Percentiles rank a stretch among this genome's conserved stretches.
Evolutionary conservation across 2,329 filamentous ascomycete species (phyloP).

Genomic region (Colletotrichum simmondsii): DNA sequence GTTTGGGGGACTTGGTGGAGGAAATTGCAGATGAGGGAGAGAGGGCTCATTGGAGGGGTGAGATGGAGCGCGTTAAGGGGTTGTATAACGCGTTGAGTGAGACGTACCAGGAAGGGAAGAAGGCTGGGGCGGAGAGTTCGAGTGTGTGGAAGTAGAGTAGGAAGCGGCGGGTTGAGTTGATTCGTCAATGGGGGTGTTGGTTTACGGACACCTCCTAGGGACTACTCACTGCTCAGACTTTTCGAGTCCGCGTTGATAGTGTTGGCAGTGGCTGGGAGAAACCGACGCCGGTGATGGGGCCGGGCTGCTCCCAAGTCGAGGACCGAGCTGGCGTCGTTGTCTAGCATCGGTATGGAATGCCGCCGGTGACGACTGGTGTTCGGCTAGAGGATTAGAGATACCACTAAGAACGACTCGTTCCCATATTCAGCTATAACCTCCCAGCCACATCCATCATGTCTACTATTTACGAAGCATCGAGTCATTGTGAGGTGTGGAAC

Average conservation of each 20-base stretch:
- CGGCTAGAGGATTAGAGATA: not conserved
- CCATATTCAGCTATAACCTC: not conserved
- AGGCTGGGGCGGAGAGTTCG: conserved; percentile 51
- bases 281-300: conserved; percentile 12
- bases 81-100: conserved; percentile 58
- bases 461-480: not conserved
- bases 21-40: conserved; percentile 49
- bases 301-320: not conserved
- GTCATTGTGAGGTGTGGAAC: not conserved
- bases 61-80: conserved; percentile 60
- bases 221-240: not conserved
- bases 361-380: not conserved
- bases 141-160: conserved; percentile 59
- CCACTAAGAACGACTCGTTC: not conserved
- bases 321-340: not conserved
- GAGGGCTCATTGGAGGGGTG: conserved; percentile 44
- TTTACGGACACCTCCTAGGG: no score
- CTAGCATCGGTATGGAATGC: not conserved
- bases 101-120: conserved; percentile 61
- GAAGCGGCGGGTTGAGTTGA: not conserved
- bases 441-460: not conserved
- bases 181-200: not conserved
- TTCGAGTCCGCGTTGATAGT: not conserved
- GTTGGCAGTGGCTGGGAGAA: conserved; percentile 7
- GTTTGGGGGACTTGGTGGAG: conserved; percentile 52